Evolutionary conservation across 495 filamentous ascomycete species (phyloP), one percentile per base, ranked within the genome.

Genomic region (Penicillium goetzii): DNA sequence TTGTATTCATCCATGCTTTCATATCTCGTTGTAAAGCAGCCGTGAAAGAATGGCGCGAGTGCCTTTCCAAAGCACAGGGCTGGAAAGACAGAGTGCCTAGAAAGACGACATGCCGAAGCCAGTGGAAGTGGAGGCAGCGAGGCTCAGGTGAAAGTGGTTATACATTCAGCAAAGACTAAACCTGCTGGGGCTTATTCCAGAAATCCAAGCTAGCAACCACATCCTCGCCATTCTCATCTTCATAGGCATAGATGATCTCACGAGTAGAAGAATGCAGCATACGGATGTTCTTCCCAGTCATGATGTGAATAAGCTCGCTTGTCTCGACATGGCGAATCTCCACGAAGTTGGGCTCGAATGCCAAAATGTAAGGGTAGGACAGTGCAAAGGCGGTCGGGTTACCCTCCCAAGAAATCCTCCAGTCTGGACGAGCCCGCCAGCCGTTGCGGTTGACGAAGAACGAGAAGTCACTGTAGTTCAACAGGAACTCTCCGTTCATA

Each of bases 381-480:
- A 98, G 85, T 0, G 96, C 95, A 73, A 99, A 99, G 43, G 89
- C 85, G 67, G 89, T 88, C 56, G 96, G 96, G 47, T 85, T 90
- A 56, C 96, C 96, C 78, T 99, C 96, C 96, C 96, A 99, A 32
- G 91, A 90, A 68, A 99, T 96, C 63, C 87, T 89, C 96, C 96
- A 99, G 71, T 99, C 96, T 19, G 93, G 90, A 63, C 93, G 84
- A 36, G 94, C 93, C 57, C 96, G 86, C 96, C 96, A 99, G 28
- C 96, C 96, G 73, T 99, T 97, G 56, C 95, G 86, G 76, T 99
- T 98, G 69, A 99, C 95, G 70, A 97, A 99, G 84, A 99, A 98
- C 21, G 91, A 96, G 74, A 97, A 98, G 68, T 99, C 96, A 23
- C 91, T 92, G 76, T 99, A 99, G 75, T 97, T 97, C 58, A 99